phyloP scores from a whole-genome alignment of 805 yeast species.

The Wickerhamiella sorbophila region DNA sequence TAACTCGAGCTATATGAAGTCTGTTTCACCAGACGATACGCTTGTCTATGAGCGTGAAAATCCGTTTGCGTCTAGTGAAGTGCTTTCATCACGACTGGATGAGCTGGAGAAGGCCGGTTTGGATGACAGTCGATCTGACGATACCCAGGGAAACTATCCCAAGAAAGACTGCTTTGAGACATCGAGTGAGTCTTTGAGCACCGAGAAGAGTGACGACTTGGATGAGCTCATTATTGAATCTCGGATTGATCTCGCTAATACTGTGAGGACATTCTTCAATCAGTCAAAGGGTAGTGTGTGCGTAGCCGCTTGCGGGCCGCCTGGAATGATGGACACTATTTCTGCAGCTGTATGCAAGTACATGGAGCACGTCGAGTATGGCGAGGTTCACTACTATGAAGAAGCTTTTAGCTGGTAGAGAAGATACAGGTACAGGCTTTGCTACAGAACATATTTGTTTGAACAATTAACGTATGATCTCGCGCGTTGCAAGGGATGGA shows the following conservation, averaged over 20 bases:
- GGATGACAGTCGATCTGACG: background rate
- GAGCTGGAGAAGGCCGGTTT: background rate
- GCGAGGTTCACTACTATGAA: constrained; percentile 53
- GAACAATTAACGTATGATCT: too few relatives aligned
- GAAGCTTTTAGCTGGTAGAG: constrained; percentile 58
- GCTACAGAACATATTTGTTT: too few relatives aligned
- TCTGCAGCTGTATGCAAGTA: constrained; percentile 13
- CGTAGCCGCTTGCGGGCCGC: constrained; percentile 24
- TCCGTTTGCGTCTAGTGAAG: background rate
- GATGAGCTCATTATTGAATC: constrained; percentile 18
- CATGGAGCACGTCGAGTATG: constrained; percentile 20
- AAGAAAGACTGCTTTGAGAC: background rate
- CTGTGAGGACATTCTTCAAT: constrained; percentile 32
- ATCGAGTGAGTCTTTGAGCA: background rate
- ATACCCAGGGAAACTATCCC: background rate
- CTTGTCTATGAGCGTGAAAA: background rate
- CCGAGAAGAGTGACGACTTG: background rate
- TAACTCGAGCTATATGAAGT: background rate
- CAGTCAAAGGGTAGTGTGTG: constrained; percentile 33
- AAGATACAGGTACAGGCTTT: too few relatives aligned
- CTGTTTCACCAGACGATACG: background rate
- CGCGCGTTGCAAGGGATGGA: too few relatives aligned
- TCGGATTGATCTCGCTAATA: constrained; percentile 28
- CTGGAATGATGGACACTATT: constrained; percentile 18
- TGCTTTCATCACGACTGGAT: background rate